A percentile compares a stretch with the other conserved stretches of the same genome.
Evolutionary conservation across 2,329 filamentous ascomycete species (phyloP).

Genomic region (Neofusicoccum cordaticola): DNA sequence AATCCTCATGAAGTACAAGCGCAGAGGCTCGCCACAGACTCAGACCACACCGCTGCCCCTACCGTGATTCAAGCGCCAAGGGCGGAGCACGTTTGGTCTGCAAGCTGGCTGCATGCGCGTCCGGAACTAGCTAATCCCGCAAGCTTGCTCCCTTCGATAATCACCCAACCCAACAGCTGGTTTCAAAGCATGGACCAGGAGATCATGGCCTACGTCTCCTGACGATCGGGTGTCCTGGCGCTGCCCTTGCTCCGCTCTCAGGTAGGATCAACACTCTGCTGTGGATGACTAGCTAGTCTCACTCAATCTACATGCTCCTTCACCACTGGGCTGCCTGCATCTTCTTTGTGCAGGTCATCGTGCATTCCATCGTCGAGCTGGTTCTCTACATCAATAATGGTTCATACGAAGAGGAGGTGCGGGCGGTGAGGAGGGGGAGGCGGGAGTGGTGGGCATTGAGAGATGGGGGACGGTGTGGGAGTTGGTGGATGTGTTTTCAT

Average conservation of each 20-base stretch:
- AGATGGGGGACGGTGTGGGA: conserved; percentile 19
- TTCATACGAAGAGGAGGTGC: conserved; percentile 19
- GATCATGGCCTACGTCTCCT: conserved; percentile 56
- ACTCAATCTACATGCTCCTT: conserved; percentile 64
- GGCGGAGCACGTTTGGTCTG: not conserved
- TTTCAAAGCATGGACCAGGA: conserved; percentile 23
- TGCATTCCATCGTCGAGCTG: conserved; percentile 53
- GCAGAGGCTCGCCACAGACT: not conserved
- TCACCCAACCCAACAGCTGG: conserved; percentile 41
- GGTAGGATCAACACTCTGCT: conserved; percentile 65
- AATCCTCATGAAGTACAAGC: no score
- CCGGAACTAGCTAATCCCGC: not conserved
- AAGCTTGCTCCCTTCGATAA: not conserved
- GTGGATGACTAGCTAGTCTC: conserved; percentile 68
- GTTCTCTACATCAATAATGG: not conserved
- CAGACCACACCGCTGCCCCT: not conserved
- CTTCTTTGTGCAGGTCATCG: conserved; percentile 59
- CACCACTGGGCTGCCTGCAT: conserved; percentile 66
- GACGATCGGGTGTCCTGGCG: conserved; percentile 63
- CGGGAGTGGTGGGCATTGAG: conserved; percentile 24
- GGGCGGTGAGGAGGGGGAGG: conserved; percentile 36
- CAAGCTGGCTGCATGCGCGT: not conserved
- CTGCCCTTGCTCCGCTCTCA: conserved; percentile 61
- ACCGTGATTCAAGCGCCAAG: not conserved
- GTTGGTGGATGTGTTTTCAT: conserved; percentile 16